phyloP scores from a whole-genome alignment of 495 filamentous ascomycete species.

The Talaromyces liani region DNA sequence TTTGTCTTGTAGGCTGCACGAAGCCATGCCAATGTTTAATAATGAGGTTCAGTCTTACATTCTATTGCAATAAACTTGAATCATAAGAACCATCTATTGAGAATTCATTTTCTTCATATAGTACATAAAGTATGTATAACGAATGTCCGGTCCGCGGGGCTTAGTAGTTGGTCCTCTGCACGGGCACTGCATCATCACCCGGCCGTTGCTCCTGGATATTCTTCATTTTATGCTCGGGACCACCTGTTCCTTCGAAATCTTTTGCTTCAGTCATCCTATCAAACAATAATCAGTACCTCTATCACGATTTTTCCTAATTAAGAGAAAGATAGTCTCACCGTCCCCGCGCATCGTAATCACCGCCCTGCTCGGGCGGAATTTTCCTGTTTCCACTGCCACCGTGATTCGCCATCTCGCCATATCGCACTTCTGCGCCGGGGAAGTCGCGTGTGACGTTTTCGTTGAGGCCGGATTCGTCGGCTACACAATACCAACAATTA shows the following conservation, averaged over 20 bases:
- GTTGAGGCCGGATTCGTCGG: slow-evolving; percentile 47
- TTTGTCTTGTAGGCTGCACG: neutral
- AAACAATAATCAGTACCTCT: neutral
- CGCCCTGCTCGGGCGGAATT: slow-evolving; percentile 46
- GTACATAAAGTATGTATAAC: neutral
- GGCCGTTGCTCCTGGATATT: slow-evolving; percentile 24
- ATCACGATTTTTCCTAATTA: neutral
- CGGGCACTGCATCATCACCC: slow-evolving; percentile 37
- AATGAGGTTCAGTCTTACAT: neutral
- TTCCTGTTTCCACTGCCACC: slow-evolving; percentile 44
- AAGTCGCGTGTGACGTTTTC: slow-evolving; percentile 38
- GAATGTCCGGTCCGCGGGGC: neutral
- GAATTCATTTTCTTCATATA: neutral
- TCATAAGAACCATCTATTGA: neutral
- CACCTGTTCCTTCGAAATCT: slow-evolving; percentile 44
- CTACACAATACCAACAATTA: slow-evolving; percentile 16
- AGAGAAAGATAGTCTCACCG: slow-evolving; percentile 17
- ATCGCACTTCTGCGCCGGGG: slow-evolving; percentile 32
- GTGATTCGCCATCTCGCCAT: slow-evolving; percentile 38
- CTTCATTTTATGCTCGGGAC: slow-evolving; percentile 42
- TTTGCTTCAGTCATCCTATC: slow-evolving; percentile 33
- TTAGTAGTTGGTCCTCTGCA: slow-evolving; percentile 8
- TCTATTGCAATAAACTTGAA: neutral
- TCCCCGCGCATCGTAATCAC: slow-evolving; percentile 37
- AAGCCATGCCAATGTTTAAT: neutral